Base-by-base conservation (phyloP, 768 basidiomycete species). In the Infundibulicybe gibba region DNA sequence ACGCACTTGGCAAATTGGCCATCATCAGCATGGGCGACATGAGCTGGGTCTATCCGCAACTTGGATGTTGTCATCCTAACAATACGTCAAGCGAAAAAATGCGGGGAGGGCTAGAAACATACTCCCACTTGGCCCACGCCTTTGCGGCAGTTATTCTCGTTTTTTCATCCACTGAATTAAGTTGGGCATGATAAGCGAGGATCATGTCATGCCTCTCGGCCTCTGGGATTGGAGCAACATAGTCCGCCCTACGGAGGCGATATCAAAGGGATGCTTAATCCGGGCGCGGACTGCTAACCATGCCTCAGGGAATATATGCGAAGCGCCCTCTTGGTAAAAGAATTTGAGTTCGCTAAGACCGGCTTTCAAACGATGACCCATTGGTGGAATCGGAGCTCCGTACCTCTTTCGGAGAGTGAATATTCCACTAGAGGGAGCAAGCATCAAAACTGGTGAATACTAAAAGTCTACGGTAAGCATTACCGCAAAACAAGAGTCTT, bases 51-150 rank as follows among this genome's bases (percentile, higher is more conserved):
- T 14, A 90, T 77, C 45, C 73, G 71, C 21, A 95, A 69, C 57
- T 80, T 84, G 3, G 83, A 87, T 3, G 93, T 95, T 32, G 75
- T 70, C 90, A 94, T 93, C 65, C 90, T 94, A 41, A 19, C 37
- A 14, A 44, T 31, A n/a, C 35, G 21, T 6, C 17, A 43, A 10
- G 20, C 14, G 10, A 13, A 9, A 5, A 38, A 11, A 30, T 15
- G 40, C 30, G 16, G 5, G 10, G n/a, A 43, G 35, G 31, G 41
- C 19, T 31, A 40, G 5, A 17, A 25, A 76, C 90, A 59, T 55
- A 90, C 90, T 94, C 93, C 89, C 90, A 95, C 61, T 85, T 88
- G 15, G 85, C 71, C 91, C 92, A 94, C 2, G 90, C 89, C 56
- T 78, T 87, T 3, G 91, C 91, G 10, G 91, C 92, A 6, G 48